Evolutionary conservation across 805 yeast species (phyloP), one percentile per base, ranked within the genome.

Genomic region (Saccharomycopsis sp.): DNA sequence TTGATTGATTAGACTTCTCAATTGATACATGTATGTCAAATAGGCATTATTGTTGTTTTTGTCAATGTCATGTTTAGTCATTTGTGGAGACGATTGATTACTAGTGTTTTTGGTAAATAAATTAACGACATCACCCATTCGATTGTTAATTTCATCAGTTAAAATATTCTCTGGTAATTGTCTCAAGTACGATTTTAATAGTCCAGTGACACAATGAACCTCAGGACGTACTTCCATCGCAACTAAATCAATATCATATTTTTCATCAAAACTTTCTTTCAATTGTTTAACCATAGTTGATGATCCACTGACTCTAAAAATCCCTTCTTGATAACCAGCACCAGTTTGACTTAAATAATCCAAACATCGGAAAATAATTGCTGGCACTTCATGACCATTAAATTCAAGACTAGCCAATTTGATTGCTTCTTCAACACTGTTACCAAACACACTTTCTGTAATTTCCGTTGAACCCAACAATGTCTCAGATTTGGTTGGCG

Each of bases 261-360:
- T 68, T 9, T 59, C 67, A 58, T 88, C 85, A 65, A 84, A 90
- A 38, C 65, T 68, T 38, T 76, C 85, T 55, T 81, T 85, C 47
- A 85, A 69, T 33, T 69, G 74, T 51, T 80, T 76, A 32, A 85
- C 86, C 42, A 81, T 71, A 1, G 87, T 73, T 45, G 88, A 83
- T 29, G 95, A 85, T 3, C 97, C 97, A 62, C 89, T 85, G 46
- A 88, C 66, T 50, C 98, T 71, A 66, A 93, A 93, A 2, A 90
- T 75, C 8, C 98, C 98, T 56, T 88, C 95, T 60, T 86, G 93
- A 50, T 74, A 74, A n/a, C 81, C 67, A 0, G 95, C 95, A 19
- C 81, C 77, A 21, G 79, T 73, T 31, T 68, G 71, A 40, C 72
- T 70, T 40, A 90, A 67, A 53, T 72, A 85, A 45, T 77, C 82